These are phyloP conservation scores for Podaxis sp. DNA, from an alignment of 768 basidiomycete species.

Conservation along the genomic window DNA sequence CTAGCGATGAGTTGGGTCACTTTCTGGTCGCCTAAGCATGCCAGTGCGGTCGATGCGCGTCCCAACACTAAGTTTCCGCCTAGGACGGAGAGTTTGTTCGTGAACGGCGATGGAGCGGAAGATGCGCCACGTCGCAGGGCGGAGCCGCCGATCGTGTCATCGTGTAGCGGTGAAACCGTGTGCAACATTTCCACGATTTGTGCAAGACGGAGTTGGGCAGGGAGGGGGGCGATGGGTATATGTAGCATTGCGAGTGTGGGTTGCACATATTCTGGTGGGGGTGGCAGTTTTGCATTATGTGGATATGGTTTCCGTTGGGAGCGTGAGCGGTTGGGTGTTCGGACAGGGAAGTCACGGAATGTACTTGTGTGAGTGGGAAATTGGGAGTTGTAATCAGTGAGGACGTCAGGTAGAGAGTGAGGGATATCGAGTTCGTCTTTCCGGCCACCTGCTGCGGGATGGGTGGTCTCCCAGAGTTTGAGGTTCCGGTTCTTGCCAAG, in stretches of 20 bases:
- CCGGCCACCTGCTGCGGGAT: slow-evolving; percentile 48
- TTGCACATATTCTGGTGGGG: not conserved
- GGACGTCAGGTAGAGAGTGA: slow-evolving; percentile 68
- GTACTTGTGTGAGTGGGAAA: slow-evolving; percentile 62
- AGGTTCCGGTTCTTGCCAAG: slow-evolving; percentile 62
- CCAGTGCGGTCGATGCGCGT: slow-evolving; percentile 77
- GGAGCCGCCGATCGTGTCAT: slow-evolving; percentile 91
- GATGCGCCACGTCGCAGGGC: slow-evolving; percentile 73
- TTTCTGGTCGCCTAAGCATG: slow-evolving; percentile 77
- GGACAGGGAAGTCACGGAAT: slow-evolving; percentile 46
- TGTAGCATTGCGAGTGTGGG: slow-evolving; percentile 12
- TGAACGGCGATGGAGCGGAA: slow-evolving; percentile 80
- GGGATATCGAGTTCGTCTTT: slow-evolving; percentile 67
- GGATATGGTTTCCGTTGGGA: slow-evolving; percentile 30
- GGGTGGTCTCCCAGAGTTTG: slow-evolving; percentile 55
- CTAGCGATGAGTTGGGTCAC: slow-evolving; percentile 88
- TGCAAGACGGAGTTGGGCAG: slow-evolving; percentile 87
- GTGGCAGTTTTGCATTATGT: slow-evolving; percentile 19
- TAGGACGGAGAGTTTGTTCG: slow-evolving; percentile 85
- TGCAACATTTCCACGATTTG: slow-evolving; percentile 97
- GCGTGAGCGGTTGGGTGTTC: slow-evolving; percentile 31
- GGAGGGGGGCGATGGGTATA: slow-evolving; percentile 46
- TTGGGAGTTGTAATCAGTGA: slow-evolving; percentile 88
- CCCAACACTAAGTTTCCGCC: slow-evolving; percentile 92
- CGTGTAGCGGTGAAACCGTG: slow-evolving; percentile 89